Conservation (phyloP, 768 basidiomycete species). For the Pisolithus albus region DNA sequence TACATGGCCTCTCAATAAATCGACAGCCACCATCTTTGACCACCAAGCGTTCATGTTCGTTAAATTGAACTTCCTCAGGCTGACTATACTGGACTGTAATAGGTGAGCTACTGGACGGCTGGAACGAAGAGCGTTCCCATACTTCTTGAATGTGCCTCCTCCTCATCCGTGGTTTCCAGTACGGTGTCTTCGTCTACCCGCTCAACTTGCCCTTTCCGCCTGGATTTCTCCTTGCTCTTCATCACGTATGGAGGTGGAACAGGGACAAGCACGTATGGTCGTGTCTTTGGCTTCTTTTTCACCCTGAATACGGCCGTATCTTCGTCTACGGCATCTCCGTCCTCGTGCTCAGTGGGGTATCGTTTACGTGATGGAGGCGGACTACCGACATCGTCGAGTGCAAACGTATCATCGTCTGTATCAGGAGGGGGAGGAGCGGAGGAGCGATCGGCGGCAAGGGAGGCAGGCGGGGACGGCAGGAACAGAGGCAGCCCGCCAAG, state of each 20-base stretch:
- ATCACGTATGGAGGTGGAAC: conserved; percentile 17
- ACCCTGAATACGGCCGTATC: conserved; percentile 1
- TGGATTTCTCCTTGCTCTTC: conserved; percentile 15
- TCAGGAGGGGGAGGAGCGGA: conserved; percentile 12
- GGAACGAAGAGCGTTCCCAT: conserved; percentile 21
- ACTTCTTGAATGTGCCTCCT: conserved; percentile 22
- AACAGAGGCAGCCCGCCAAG: conserved; percentile 37
- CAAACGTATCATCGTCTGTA: conserved; percentile 14
- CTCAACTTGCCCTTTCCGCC: conserved; percentile 2
- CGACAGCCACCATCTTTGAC: conserved; percentile 44
- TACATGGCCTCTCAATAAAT: conserved; percentile 43
- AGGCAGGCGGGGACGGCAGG: conserved; percentile 39
- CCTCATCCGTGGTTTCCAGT: conserved; percentile 12
- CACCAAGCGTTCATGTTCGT: conserved; percentile 34
- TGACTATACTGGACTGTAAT: conserved; percentile 34
- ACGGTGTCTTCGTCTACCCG: conserved; percentile 15
- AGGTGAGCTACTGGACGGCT: conserved; percentile 21
- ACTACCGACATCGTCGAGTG: conserved; percentile 2
- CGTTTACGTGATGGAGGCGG: conserved; percentile 17
- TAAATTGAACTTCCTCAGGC: conserved; percentile 34
- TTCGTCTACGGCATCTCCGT: conserved; percentile 5
- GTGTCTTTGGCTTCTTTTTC: conserved; percentile 21
- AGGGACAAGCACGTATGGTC: conserved; percentile 26
- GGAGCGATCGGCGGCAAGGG: conserved; percentile 15
- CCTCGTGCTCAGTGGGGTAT: conserved; percentile 9